Conservation (phyloP, 2,329 filamentous ascomycete species). For the Aspergillus ruber region DNA sequence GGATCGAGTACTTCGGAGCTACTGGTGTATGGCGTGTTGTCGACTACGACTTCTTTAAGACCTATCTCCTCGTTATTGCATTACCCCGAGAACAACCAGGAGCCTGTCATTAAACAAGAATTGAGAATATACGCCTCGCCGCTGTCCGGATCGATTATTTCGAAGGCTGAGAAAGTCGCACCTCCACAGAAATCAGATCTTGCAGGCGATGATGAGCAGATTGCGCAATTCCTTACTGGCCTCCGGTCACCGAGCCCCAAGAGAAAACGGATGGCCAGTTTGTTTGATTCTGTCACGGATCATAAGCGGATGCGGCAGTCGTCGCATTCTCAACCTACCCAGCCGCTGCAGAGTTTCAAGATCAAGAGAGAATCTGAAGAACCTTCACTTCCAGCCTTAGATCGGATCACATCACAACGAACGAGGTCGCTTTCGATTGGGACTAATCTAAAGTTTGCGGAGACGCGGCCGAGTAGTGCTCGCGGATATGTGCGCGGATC, state of each 20-base stretch:
- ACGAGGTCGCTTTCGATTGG: constrained; percentile 30
- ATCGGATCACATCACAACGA: constrained; percentile 22
- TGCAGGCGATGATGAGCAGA: constrained; percentile 7
- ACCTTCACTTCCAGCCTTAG: constrained; percentile 19
- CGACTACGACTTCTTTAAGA: constrained; percentile 18
- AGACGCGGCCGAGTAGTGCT: constrained; percentile 16
- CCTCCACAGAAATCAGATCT: constrained; percentile 21
- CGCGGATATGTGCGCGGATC: constrained; percentile 13
- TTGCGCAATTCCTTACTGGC: constrained; percentile 34
- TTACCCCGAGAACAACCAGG: constrained; percentile 6
- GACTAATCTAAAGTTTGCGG: constrained; percentile 15
- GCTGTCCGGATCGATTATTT: constrained; percentile 27
- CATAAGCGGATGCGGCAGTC: constrained; percentile 33
- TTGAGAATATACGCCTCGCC: constrained; percentile 33
- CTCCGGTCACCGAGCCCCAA: constrained; percentile 36
- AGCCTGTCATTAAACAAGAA: constrained; percentile 16
- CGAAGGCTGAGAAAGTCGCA: constrained; percentile 27
- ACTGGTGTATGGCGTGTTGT: constrained; percentile 34
- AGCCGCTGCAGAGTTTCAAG: constrained; percentile 24
- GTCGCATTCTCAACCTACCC: constrained; percentile 19
- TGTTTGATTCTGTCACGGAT: constrained; percentile 37
- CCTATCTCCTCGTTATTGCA: constrained; percentile 28
- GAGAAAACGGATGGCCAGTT: constrained; percentile 36
- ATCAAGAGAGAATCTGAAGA: constrained; percentile 34
- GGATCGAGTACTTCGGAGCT: constrained; percentile 26